Percentiles rank a stretch among this genome's conserved stretches.
phyloP scores from a whole-genome alignment of 805 yeast genomes.

The Wickerhamiella musiphila region DNA sequence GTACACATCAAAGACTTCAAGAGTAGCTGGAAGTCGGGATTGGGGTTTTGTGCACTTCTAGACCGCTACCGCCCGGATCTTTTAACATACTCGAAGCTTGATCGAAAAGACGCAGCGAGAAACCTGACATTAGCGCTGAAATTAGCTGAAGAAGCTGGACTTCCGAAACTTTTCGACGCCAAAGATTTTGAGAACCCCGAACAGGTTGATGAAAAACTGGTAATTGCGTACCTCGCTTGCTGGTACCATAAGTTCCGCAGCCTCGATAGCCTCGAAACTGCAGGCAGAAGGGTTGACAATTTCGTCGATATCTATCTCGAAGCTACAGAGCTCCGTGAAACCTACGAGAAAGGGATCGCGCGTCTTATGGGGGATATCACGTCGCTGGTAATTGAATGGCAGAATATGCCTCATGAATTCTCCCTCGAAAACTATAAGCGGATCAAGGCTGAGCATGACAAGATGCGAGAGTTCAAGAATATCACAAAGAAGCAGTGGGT shows the following conservation, averaged over 20 bases:
- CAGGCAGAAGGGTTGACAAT: conserved; percentile 23
- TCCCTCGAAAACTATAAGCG: conserved; percentile 17
- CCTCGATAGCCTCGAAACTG: conserved; percentile 23
- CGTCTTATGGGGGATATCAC: conserved; percentile 16
- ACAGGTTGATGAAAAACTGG: conserved; percentile 42
- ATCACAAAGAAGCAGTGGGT: conserved; percentile 24
- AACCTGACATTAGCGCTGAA: conserved; percentile 25
- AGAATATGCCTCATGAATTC: conserved; percentile 4
- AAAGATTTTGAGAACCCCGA: conserved; percentile 32
- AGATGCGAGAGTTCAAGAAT: conserved; percentile 18
- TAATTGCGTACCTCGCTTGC: conserved; percentile 40
- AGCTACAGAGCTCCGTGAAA: conserved; percentile 19
- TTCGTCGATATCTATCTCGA: conserved; percentile 22
- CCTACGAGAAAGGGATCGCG: conserved; percentile 21
- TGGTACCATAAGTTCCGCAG: conserved; percentile 35
- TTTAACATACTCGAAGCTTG: conserved; percentile 21
- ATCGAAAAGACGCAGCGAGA: conserved; percentile 17
- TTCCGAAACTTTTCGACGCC: conserved; percentile 35
- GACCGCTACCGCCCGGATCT: conserved; percentile 27
- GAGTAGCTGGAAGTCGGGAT: conserved; percentile 36
- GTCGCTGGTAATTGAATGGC: conserved; percentile 17
- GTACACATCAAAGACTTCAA: conserved; percentile 33
- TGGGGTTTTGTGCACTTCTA: conserved; percentile 32
- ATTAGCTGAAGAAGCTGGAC: conserved; percentile 30
- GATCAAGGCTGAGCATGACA: conserved; percentile 16